Evolutionary conservation across 108 stramenopile genomes (phyloP).

Genomic region (Schizochytrium sp.): DNA sequence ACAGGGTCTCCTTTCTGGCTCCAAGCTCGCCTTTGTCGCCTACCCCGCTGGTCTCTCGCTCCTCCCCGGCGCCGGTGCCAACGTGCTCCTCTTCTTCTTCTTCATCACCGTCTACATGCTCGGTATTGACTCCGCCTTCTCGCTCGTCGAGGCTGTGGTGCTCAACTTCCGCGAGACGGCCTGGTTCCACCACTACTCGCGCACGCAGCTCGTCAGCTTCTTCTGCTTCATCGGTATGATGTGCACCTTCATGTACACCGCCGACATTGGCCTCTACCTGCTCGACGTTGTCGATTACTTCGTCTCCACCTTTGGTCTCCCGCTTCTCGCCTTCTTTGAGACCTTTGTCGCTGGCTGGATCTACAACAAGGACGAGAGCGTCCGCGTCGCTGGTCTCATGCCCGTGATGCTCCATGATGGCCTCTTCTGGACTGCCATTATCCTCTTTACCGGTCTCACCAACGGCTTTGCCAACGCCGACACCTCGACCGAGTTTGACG

Average conservation of each 20-base stretch:
- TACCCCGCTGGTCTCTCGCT: neutral
- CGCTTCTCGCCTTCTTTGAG: conserved; percentile 49
- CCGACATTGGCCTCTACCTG: conserved; percentile 54
- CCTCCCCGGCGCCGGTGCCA: neutral
- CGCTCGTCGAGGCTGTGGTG: conserved; percentile 30
- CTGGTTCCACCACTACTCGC: neutral
- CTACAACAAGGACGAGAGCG: conserved; percentile 39
- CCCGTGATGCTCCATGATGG: conserved; percentile 42
- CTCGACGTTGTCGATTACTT: conserved; percentile 59
- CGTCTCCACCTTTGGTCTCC: conserved; percentile 55
- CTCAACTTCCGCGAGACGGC: conserved; percentile 30
- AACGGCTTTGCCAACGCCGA: conserved; percentile 37
- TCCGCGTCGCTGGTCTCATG: conserved; percentile 28
- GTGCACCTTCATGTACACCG: conserved; percentile 40
- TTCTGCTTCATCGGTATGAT: neutral
- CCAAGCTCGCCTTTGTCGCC: conserved; percentile 15
- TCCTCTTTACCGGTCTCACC: conserved; percentile 47
- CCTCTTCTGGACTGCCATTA: conserved; percentile 44
- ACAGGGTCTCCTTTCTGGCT: neutral
- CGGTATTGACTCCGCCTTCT: neutral
- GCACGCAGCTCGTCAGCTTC: conserved; percentile 11
- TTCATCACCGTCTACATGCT: conserved; percentile 13
- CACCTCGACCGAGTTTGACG: conserved; percentile 30
- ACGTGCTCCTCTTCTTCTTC: conserved; percentile 7
- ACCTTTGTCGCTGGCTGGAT: conserved; percentile 59